phyloP scores from a whole-genome alignment of 441 rosid species.

The Pelargonium cotyledonis region DNA sequence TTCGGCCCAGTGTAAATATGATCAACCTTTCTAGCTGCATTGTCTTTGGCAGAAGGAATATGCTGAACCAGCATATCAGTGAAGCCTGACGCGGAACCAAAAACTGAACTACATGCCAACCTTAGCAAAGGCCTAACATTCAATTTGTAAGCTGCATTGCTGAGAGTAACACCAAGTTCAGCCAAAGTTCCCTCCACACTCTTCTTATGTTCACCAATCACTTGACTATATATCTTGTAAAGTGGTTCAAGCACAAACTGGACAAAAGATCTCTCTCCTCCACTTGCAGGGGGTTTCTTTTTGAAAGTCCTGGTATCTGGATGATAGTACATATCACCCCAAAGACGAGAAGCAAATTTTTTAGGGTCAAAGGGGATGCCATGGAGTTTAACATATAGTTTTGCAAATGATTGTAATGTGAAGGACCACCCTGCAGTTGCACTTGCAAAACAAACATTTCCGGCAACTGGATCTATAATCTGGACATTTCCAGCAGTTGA shows the following conservation, averaged over 20 bases:
- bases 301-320: conserved; percentile 61
- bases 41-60: conserved; percentile 89
- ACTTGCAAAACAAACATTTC: conserved; percentile 94
- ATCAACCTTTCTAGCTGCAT: conserved; percentile 77
- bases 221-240: conserved; percentile 96
- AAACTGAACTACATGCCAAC: conserved; percentile 83
- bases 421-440: conserved; percentile 97
- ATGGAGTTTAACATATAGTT: conserved; percentile 78
- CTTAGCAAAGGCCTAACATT: conserved; percentile 87
- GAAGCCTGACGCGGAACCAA: conserved; percentile 91
- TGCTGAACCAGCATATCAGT: conserved; percentile 93
- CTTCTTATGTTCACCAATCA: conserved; percentile 95
- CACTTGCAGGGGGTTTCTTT: conserved; percentile 73
- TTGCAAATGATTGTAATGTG: conserved; percentile 94
- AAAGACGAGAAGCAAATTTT: conserved; percentile 79
- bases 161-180: conserved; percentile 86
- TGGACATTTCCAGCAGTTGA: conserved; percentile 80
- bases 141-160: conserved; percentile 80
- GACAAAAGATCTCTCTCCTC: conserved; percentile 89
- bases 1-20: conserved; percentile 75
- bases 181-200: conserved; percentile 93
- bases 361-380: conserved; percentile 85
- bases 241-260: conserved; percentile 93
- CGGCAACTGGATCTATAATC: conserved; percentile 79
- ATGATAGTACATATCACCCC: conserved; percentile 90